Conservation (phyloP, 2,329 filamentous ascomycete species). For the Claviceps fusiformis region DNA sequence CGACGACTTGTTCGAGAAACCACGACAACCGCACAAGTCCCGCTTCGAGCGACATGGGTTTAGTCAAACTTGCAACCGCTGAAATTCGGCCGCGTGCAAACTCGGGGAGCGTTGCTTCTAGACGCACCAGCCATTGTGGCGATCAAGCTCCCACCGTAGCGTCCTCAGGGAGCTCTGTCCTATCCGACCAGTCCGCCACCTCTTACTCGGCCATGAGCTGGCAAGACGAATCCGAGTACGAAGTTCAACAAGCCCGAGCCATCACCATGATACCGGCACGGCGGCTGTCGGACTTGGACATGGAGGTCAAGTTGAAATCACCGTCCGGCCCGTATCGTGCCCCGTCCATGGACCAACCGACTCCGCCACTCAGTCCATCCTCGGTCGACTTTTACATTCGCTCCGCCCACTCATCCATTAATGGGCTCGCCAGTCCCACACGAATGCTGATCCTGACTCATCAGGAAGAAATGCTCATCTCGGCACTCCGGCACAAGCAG, state of each 20-base stretch:
- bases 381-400: slow-evolving; percentile 36
- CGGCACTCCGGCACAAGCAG: slow-evolving; percentile 42
- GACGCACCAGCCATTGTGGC: slow-evolving; percentile 14
- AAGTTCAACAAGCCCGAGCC: slow-evolving; percentile 26
- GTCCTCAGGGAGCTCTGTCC: slow-evolving; percentile 17
- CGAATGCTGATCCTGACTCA: slow-evolving; percentile 44
- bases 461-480: slow-evolving; percentile 44
- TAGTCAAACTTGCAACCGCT: slow-evolving; percentile 23
- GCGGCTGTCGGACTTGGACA: slow-evolving; percentile 11
- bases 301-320: slow-evolving; percentile 1
- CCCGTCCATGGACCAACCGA: slow-evolving; percentile 26
- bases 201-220: slow-evolving; percentile 22
- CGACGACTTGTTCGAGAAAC: slow-evolving; percentile 14
- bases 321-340: background rate
- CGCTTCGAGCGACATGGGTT: slow-evolving; percentile 26
- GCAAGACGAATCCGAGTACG: slow-evolving; percentile 18
- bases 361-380: slow-evolving; percentile 37
- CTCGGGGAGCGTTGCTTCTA: slow-evolving; percentile 7
- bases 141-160: slow-evolving; percentile 13
- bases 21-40: slow-evolving; percentile 28
- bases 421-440: slow-evolving; percentile 17
- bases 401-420: slow-evolving; percentile 23
- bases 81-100: slow-evolving; percentile 5
- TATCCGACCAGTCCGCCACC: slow-evolving; percentile 24
- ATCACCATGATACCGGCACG: slow-evolving; percentile 23